phyloP scores from a whole-genome alignment of 768 basidiomycete genomes.

The Leccinellum luteum region DNA sequence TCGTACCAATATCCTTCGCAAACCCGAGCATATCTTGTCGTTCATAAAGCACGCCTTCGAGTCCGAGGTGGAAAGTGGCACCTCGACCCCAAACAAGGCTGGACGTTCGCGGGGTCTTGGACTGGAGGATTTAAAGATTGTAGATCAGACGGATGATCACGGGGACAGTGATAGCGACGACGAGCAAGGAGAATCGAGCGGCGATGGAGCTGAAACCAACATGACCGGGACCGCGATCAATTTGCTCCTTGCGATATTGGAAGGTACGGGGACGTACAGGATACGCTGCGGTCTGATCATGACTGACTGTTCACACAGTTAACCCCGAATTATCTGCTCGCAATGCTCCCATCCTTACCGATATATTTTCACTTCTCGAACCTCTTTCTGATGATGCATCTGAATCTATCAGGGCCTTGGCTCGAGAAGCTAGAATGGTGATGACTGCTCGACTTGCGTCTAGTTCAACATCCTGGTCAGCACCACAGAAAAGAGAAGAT shows the following conservation, averaged over 20 bases:
- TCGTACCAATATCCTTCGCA: conserved; percentile 52
- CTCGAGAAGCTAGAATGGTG: conserved; percentile 79
- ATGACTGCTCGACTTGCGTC: conserved; percentile 79
- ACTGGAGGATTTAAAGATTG: conserved; percentile 37
- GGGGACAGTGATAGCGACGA: conserved; percentile 60
- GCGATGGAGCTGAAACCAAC: conserved; percentile 50
- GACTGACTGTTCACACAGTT: conserved; percentile 21
- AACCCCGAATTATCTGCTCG: conserved; percentile 62
- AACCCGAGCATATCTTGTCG: conserved; percentile 71
- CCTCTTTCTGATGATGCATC: conserved; percentile 49
- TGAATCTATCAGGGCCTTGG: conserved; percentile 50
- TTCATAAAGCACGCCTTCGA: conserved; percentile 82
- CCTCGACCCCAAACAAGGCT: conserved; percentile 2
- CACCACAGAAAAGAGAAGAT: conserved; percentile 20
- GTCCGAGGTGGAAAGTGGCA: conserved; percentile 22
- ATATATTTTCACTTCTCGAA: conserved; percentile 68
- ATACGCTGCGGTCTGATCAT: not conserved
- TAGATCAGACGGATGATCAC: conserved; percentile 34
- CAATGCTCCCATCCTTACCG: conserved; percentile 60
- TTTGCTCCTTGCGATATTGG: conserved; percentile 78
- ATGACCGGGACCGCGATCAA: conserved; percentile 78
- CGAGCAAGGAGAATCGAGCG: conserved; percentile 39
- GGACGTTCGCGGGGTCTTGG: conserved; percentile 22
- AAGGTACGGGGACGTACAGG: conserved; percentile 51
- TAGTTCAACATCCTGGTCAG: conserved; percentile 37